Evolutionary conservation across 768 basidiomycete genomes (phyloP), one percentile per base, ranked within the genome.

Genomic region (Leccinum longicurvipes): DNA sequence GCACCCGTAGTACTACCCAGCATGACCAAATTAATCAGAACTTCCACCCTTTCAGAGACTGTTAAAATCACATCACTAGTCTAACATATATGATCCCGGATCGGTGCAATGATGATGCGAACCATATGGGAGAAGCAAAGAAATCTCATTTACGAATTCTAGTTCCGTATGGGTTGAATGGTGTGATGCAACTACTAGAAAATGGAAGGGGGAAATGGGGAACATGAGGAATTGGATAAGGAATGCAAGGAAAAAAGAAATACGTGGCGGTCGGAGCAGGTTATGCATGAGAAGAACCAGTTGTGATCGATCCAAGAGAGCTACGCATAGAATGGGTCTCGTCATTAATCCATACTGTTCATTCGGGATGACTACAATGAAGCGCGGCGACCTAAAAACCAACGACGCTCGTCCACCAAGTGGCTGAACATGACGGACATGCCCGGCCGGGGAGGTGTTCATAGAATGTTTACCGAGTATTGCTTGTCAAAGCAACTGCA

Each of bases 401-500:
- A 60, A 55, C 45, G 19, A 47, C 8, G 24, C 19, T 24, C 14
- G 34, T 17, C 53, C 49, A 55, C 32, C 27, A 25, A 29, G 21
- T 45, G 32, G 21, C 50, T 23, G 49, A 25, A 51, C 19, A 58
- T n/a, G 23, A 21, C 12, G 8, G 24, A 27, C 17, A 57, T 34
- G 28, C 21, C 32, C 34, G 24, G 36, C 23, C 45, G 14, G 14
- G 21, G 47, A 48, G 47, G 41, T 15, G 6, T 42, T 21, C 48
- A 24, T 45, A 29, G 14, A n/a, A 45, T 25, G 47, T 55, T 65
- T 49, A 71, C 25, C 55, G 59, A 24, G 54, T 28, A 31, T 68
- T 72, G 36, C 78, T 72, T 28, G 78, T 74, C 55, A 83, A 71
- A 41, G 85, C 73, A 28, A 89, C 78, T 41, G 84, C 79, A 59